These are phyloP conservation scores for Baudoinia panamericana DNA, from an alignment of 495 filamentous ascomycete genomes.

Conservation along the genomic window DNA sequence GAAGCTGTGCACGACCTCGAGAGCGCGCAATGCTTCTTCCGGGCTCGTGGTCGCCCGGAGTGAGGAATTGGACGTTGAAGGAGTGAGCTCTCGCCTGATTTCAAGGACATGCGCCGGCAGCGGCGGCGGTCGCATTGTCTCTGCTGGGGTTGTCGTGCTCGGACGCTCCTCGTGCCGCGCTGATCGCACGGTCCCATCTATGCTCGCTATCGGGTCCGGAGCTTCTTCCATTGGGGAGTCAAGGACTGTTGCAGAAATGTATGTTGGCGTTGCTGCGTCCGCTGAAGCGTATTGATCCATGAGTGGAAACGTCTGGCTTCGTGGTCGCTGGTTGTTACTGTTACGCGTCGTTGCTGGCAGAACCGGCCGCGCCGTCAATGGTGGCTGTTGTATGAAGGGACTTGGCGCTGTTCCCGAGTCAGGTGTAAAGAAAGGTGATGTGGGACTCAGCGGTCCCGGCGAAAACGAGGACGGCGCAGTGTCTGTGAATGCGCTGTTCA, in stretches of 20 bases:
- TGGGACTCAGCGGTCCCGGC: constrained; percentile 64
- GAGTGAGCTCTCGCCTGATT: constrained; percentile 6
- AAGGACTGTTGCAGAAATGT: constrained; percentile 44
- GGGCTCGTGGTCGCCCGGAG: constrained; percentile 30
- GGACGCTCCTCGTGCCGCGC: neutral
- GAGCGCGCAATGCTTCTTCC: constrained; percentile 74
- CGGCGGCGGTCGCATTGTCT: constrained; percentile 19
- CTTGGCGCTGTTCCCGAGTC: constrained; percentile 47
- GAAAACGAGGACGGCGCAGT: constrained; percentile 54
- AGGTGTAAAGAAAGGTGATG: constrained; percentile 74
- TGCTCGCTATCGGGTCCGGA: constrained; percentile 33
- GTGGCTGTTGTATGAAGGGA: constrained; percentile 46
- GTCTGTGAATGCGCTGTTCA: constrained; percentile 42
- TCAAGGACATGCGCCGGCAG: constrained; percentile 15
- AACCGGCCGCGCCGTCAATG: constrained; percentile 43
- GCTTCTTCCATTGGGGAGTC: constrained; percentile 58
- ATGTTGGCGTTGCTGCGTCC: constrained; percentile 55
- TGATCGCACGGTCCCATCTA: constrained; percentile 39
- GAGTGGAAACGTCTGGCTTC: constrained; percentile 80
- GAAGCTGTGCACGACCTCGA: constrained; percentile 76
- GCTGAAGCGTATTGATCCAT: constrained; percentile 54
- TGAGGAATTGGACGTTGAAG: constrained; percentile 7
- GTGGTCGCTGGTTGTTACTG: constrained; percentile 54
- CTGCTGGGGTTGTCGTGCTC: constrained; percentile 7
- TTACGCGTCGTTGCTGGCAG: constrained; percentile 41